Conservation (phyloP, 495 filamentous ascomycete genomes). For the Podospora pseudopauciseta region DNA sequence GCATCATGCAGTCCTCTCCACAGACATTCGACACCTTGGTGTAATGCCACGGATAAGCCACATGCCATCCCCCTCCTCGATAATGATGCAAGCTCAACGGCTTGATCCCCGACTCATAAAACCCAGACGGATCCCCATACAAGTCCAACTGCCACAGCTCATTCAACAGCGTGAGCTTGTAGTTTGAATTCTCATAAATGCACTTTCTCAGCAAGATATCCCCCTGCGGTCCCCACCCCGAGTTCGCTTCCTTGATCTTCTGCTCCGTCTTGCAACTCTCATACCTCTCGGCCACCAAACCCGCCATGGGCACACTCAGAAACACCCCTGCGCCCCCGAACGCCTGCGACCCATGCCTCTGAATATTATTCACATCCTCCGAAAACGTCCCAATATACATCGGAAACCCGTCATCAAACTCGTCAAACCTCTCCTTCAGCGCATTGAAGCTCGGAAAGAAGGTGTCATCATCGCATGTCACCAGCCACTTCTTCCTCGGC, state of each 20-base stretch:
- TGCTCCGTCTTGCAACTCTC: slow-evolving; percentile 49
- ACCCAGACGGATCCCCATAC: slow-evolving; percentile 60
- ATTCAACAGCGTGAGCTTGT: slow-evolving; percentile 56
- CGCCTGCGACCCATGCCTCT: slow-evolving; percentile 64
- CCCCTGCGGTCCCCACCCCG: slow-evolving; percentile 54
- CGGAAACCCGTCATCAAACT: slow-evolving; percentile 54
- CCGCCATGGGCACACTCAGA: slow-evolving; percentile 59
- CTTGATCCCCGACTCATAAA: slow-evolving; percentile 64
- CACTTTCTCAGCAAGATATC: slow-evolving; percentile 66
- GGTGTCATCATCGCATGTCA: slow-evolving; percentile 71
- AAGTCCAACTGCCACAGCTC: slow-evolving; percentile 67
- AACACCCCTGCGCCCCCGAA: slow-evolving; percentile 74
- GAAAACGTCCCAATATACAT: slow-evolving; percentile 67
- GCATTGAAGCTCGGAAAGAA: slow-evolving; percentile 66
- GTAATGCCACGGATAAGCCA: slow-evolving; percentile 59
- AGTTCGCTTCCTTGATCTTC: slow-evolving; percentile 51
- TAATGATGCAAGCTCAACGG: slow-evolving; percentile 67
- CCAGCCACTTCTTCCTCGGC: slow-evolving; percentile 59
- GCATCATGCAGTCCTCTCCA: slow-evolving; percentile 61
- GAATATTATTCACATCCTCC: slow-evolving; percentile 65
- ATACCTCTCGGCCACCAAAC: slow-evolving; percentile 56
- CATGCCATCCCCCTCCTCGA: slow-evolving; percentile 51
- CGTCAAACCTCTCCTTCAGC: slow-evolving; percentile 46
- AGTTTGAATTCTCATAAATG: slow-evolving; percentile 61
- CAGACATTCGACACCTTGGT: slow-evolving; percentile 61